Evolutionary conservation across 148 eudicot species (phyloP).

Genomic region (Rhododendron molle): DNA sequence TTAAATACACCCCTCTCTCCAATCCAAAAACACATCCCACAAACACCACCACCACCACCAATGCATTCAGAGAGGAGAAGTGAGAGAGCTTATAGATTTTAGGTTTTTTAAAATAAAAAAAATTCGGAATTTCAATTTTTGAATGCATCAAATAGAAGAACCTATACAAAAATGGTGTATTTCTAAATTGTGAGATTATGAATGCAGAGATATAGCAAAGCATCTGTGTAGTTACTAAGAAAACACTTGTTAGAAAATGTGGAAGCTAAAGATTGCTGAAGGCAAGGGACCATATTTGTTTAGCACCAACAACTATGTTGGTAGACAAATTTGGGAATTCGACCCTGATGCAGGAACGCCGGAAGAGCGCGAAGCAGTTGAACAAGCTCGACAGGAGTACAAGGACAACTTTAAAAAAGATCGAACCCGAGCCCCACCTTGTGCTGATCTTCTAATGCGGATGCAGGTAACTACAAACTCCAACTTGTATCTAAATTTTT

Average conservation of each 20-base stretch:
- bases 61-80: too few species aligned
- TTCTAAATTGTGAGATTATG: not conserved
- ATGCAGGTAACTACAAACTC: constrained; percentile 9
- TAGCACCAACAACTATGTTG: constrained; percentile 17
- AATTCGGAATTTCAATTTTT: too few species aligned
- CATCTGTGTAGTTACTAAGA: not conserved
- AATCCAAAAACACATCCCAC: too few species aligned
- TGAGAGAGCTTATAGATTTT: too few species aligned
- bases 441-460: constrained; percentile 11
- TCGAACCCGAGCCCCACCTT: not conserved
- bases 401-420: not conserved
- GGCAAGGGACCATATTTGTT: constrained; percentile 13
- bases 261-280: constrained; percentile 19
- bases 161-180: too few species aligned
- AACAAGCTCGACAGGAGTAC: constrained; percentile 6
- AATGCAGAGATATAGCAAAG: not conserved
- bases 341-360: constrained; percentile 12
- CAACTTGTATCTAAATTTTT: too few species aligned
- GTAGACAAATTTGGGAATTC: constrained; percentile 13
- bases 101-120: too few species aligned
- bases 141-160: too few species aligned
- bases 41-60: too few species aligned
- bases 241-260: not conserved
- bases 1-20: too few species aligned
- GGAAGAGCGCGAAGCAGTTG: constrained; percentile 6